Conservation (phyloP, 179 eudicot species). For the Amaranthus tricolor region DNA sequence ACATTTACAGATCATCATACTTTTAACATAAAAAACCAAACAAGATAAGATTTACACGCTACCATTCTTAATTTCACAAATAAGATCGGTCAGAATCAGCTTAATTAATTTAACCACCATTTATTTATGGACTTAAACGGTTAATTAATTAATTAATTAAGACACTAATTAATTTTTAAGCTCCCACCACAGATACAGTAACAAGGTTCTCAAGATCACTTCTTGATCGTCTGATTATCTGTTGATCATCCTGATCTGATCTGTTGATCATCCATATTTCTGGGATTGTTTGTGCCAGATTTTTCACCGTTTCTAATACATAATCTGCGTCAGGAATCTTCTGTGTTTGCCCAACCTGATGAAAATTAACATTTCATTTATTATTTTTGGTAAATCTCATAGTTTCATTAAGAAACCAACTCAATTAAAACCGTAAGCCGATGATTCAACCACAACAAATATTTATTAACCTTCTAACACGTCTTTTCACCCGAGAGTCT, state of each 20-base stretch:
- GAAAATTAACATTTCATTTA: too few relatives aligned
- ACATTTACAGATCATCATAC: not conserved
- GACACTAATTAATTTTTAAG: slow-evolving; percentile 16
- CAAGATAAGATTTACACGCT: not conserved
- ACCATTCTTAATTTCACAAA: not conserved
- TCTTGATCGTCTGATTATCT: slow-evolving; percentile 33
- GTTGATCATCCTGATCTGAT: slow-evolving; percentile 19
- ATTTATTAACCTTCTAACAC: too few relatives aligned
- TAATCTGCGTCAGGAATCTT: slow-evolving; percentile 65
- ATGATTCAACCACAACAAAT: too few relatives aligned
- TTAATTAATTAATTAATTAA: not conserved
- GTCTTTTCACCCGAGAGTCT: too few relatives aligned
- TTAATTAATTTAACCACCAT: not conserved
- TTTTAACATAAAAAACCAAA: too few relatives aligned
- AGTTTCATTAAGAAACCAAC: not conserved
- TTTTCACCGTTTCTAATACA: slow-evolving; percentile 51
- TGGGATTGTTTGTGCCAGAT: slow-evolving; percentile 54
- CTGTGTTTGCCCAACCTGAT: slow-evolving; percentile 57
- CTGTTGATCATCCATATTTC: slow-evolving; percentile 52
- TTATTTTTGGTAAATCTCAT: not conserved
- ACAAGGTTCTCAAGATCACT: slow-evolving; percentile 47
- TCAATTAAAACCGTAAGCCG: too few relatives aligned
- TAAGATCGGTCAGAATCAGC: not conserved
- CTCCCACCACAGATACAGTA: slow-evolving; percentile 37
- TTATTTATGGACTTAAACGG: not conserved